A percentile compares a stretch with the other conserved stretches of the same genome.
phyloP scores from a whole-genome alignment of 2,329 filamentous ascomycete genomes.

The Talaromyces sp. region DNA sequence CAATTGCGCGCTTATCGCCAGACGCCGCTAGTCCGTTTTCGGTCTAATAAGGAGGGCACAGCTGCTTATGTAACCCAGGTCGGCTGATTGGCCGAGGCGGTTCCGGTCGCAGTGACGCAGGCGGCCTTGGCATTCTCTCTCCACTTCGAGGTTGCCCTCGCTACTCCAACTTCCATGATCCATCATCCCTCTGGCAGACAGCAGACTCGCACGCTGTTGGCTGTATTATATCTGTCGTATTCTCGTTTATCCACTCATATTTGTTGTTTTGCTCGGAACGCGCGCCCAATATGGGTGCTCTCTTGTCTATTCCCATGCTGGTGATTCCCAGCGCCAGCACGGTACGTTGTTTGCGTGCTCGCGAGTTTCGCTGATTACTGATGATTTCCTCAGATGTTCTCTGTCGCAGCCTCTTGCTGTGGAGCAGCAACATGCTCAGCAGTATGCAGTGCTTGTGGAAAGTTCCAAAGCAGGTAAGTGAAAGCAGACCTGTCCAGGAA shows the following conservation, averaged over 20 bases:
- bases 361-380: background rate
- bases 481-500: too few relatives aligned
- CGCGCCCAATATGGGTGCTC: constrained; percentile 67
- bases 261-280: background rate
- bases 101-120: background rate
- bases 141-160: background rate
- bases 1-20: background rate
- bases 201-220: background rate
- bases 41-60: background rate
- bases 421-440: constrained; percentile 95
- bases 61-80: background rate
- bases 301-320: constrained; percentile 83
- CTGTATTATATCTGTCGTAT: background rate
- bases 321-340: constrained; percentile 81
- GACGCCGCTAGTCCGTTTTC: background rate
- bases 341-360: constrained; percentile 50
- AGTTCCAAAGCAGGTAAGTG: constrained; percentile 84
- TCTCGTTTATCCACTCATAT: background rate
- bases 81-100: background rate
- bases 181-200: too few relatives aligned
- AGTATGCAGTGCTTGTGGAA: constrained; percentile 91
- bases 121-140: background rate
- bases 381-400: constrained; percentile 55
- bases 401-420: constrained; percentile 83
- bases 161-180: background rate